A percentile compares a stretch with the other conserved stretches of the same genome.
Conservation (phyloP, 2,329 filamentous ascomycete genomes). For the Aureobasidium zeae region DNA sequence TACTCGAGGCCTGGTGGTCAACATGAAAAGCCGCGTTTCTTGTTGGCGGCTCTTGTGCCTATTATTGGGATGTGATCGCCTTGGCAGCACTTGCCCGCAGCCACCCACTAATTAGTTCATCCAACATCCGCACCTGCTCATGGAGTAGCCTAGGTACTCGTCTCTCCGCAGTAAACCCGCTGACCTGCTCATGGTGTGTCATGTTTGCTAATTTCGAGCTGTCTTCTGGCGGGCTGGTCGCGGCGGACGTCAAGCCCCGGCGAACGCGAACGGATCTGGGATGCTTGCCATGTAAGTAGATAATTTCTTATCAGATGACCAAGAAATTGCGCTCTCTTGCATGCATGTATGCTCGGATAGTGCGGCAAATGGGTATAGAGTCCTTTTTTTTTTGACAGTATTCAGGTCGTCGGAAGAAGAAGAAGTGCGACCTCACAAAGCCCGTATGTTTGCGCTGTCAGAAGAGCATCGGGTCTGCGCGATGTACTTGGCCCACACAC, state of each 20-base stretch:
- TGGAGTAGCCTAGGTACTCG: background rate
- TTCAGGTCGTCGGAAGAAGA: slow-evolving; percentile 11
- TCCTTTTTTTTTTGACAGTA: background rate
- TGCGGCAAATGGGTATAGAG: background rate
- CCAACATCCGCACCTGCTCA: background rate
- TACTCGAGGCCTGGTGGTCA: too few species aligned
- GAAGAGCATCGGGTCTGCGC: slow-evolving; percentile 2
- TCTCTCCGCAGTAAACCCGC: slow-evolving; percentile 3
- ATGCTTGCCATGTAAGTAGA: slow-evolving; percentile 10
- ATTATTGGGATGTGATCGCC: too few species aligned
- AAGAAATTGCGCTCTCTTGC: background rate
- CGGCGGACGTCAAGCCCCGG: slow-evolving; percentile 7
- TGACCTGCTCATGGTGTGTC: slow-evolving; percentile 1
- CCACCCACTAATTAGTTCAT: background rate
- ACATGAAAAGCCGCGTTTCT: too few species aligned
- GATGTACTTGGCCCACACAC: slow-evolving; percentile 9
- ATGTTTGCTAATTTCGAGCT: slow-evolving; percentile 15
- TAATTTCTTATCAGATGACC: too few species aligned
- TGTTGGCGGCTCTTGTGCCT: too few species aligned
- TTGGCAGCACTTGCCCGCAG: background rate
- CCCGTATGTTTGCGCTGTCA: slow-evolving; percentile 4
- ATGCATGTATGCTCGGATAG: background rate
- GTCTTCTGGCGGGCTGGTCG: slow-evolving; percentile 7
- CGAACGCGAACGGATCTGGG: slow-evolving; percentile 11
- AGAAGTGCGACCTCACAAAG: slow-evolving; percentile 10